Conservation (phyloP, 2,329 filamentous ascomycete genomes). For the Cladosporium sp. region DNA sequence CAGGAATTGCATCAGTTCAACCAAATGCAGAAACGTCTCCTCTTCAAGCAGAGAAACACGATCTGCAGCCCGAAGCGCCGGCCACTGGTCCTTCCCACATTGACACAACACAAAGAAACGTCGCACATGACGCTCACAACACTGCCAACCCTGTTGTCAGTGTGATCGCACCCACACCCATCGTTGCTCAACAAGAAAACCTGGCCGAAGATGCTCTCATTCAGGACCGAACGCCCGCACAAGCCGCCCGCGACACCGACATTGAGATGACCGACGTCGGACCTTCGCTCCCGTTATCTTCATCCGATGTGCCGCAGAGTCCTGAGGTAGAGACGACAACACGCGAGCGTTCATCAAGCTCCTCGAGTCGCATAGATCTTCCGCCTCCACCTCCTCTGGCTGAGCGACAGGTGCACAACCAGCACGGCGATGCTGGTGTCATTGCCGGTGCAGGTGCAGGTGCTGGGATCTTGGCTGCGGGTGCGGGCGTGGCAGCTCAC, state of each 20-base stretch:
- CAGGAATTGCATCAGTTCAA: conserved; percentile 5
- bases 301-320: conserved; percentile 32
- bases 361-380: conserved; percentile 26
- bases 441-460: conserved; percentile 6
- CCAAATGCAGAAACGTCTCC: conserved; percentile 14
- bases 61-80: conserved; percentile 12
- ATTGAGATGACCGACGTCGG: conserved; percentile 62
- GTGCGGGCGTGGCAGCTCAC: conserved; percentile 3
- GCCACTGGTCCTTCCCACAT: conserved; percentile 13
- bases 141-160: conserved; percentile 33
- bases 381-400: conserved; percentile 54
- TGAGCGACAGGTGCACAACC: conserved; percentile 35
- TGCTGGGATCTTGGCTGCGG: neutral
- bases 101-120: conserved; percentile 13
- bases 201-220: conserved; percentile 35
- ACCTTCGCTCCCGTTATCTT: conserved; percentile 42
- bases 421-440: conserved; percentile 17
- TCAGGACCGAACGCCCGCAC: conserved; percentile 47
- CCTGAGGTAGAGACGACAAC: conserved; percentile 5
- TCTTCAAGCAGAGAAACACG: conserved; percentile 7
- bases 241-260: conserved; percentile 49
- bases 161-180: conserved; percentile 45
- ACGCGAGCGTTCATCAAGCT: conserved; percentile 24
- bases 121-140: neutral
- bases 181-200: conserved; percentile 32